A percentile compares a stretch with the other conserved stretches of the same genome.
Evolutionary conservation across 352 stramenopile species (phyloP).

Genomic region (Globisporangium cederbergense): DNA sequence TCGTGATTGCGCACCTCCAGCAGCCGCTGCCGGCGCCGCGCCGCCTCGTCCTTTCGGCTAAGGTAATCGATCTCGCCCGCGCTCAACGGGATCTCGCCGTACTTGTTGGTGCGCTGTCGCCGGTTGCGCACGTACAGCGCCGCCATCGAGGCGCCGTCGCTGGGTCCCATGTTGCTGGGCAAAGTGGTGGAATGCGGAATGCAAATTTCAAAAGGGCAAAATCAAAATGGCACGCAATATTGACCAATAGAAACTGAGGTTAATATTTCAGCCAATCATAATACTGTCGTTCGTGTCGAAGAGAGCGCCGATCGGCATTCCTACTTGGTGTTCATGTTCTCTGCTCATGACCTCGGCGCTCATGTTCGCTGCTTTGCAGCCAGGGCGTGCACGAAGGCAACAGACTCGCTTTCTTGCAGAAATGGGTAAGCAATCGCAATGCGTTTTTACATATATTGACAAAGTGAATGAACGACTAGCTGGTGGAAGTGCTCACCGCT

Average conservation of each 20-base stretch:
- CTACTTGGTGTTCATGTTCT: too few species aligned
- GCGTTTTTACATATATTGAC: neutral
- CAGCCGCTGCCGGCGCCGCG: slow-evolving; percentile 44
- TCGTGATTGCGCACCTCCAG: slow-evolving; percentile 60
- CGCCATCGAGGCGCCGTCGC: slow-evolving; percentile 13
- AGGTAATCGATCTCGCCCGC: slow-evolving; percentile 59
- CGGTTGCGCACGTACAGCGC: slow-evolving; percentile 20
- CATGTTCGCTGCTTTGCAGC: too few species aligned
- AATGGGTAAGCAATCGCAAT: too few species aligned
- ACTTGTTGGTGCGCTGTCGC: slow-evolving; percentile 14
- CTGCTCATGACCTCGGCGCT: too few species aligned
- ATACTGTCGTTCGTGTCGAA: too few species aligned
- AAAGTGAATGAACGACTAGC: neutral
- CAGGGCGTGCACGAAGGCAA: too few species aligned
- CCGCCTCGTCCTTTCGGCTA: slow-evolving; percentile 48
- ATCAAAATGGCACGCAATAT: too few species aligned
- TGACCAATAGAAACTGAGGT: too few species aligned
- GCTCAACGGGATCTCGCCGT: slow-evolving; percentile 62
- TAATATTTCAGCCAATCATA: too few species aligned
- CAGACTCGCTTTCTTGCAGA: too few species aligned
- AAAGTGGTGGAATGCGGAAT: slow-evolving; percentile 12
- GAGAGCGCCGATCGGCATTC: too few species aligned
- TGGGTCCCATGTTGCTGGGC: neutral
- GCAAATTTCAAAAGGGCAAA: neutral
- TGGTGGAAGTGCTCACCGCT: neutral